Percentiles rank a stretch among this genome's conserved stretches.
These are phyloP conservation scores for Phyllachora maydis DNA, from an alignment of 2,329 filamentous ascomycete species.

Conservation along the genomic window DNA sequence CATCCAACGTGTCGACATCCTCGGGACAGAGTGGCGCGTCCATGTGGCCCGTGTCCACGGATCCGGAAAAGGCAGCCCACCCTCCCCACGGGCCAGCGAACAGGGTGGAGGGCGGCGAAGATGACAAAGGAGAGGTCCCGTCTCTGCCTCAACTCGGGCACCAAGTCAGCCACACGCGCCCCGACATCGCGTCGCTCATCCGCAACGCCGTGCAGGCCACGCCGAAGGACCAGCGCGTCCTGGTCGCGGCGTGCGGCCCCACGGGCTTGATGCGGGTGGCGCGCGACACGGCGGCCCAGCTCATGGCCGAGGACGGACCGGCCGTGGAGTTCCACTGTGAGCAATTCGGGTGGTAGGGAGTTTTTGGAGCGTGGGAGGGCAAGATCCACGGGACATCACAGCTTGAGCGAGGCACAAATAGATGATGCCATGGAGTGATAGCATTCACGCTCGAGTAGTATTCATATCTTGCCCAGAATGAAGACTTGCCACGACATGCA, in stretches of 20 bases:
- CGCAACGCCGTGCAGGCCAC: constrained; percentile 13
- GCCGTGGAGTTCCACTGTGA: constrained; percentile 29
- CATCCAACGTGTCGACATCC: too few relatives aligned
- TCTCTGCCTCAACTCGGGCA: constrained; percentile 6
- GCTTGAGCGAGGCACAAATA: too few relatives aligned
- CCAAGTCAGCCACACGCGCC: constrained; percentile 8
- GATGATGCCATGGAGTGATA: too few relatives aligned
- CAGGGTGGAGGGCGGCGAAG: constrained; percentile 3
- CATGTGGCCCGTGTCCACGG: constrained; percentile 3
- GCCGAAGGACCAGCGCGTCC: constrained; percentile 14
- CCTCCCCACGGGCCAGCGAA: constrained; percentile 1
- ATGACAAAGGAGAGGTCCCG: constrained; percentile 5
- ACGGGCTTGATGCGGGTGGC: constrained; percentile 19
- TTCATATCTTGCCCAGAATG: too few relatives aligned
- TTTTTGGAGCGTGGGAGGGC: too few relatives aligned
- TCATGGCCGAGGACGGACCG: constrained; percentile 20
- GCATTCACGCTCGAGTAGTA: not conserved
- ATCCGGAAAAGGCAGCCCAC: constrained; percentile 3
- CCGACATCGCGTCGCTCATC: constrained; percentile 18
- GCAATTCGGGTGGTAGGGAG: constrained; percentile 21
- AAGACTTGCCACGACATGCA: too few relatives aligned
- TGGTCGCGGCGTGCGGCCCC: constrained; percentile 27
- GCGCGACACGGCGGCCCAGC: constrained; percentile 20
- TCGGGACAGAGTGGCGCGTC: too few relatives aligned
- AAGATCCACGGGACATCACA: too few relatives aligned